These are phyloP conservation scores for Herpotrichia juniperi DNA, from an alignment of 2,329 filamentous ascomycete genomes.

Conservation along the genomic window DNA sequence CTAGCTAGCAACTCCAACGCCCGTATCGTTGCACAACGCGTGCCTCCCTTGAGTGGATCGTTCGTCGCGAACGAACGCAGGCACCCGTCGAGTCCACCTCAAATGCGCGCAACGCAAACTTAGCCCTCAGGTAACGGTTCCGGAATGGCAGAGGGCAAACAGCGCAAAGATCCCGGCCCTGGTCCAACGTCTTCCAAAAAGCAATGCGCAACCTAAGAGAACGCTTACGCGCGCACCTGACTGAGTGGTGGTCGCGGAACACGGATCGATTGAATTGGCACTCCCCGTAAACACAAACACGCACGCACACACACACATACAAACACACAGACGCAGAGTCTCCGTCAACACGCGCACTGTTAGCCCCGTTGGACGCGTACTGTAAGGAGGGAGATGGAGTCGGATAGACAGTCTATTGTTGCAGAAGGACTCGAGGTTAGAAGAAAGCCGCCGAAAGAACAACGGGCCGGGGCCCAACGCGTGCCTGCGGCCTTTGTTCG, in stretches of 20 bases:
- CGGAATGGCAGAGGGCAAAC: not conserved
- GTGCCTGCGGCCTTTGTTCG: too few species aligned
- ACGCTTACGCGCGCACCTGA: too few species aligned
- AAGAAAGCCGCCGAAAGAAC: too few species aligned
- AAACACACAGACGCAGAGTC: too few species aligned
- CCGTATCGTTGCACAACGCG: not conserved
- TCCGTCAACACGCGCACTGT: too few species aligned
- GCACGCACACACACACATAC: too few species aligned
- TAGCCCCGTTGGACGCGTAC: not conserved
- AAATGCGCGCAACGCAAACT: not conserved
- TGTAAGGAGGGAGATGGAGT: not conserved
- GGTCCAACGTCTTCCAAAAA: too few species aligned
- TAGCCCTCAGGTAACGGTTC: not conserved
- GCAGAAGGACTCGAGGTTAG: conserved; percentile 17
- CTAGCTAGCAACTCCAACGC: not conserved
- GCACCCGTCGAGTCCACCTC: not conserved
- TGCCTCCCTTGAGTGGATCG: not conserved
- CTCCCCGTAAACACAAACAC: not conserved
- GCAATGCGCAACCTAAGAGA: too few species aligned
- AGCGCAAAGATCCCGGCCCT: not conserved
- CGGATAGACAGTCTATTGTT: not conserved
- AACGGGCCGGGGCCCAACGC: too few species aligned
- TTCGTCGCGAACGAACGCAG: not conserved
- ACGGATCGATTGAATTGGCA: not conserved
- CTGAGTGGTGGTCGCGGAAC: not conserved